Evolutionary conservation across 2,329 filamentous ascomycete genomes (phyloP).

Genomic region (Cladophialophora bantiana): DNA sequence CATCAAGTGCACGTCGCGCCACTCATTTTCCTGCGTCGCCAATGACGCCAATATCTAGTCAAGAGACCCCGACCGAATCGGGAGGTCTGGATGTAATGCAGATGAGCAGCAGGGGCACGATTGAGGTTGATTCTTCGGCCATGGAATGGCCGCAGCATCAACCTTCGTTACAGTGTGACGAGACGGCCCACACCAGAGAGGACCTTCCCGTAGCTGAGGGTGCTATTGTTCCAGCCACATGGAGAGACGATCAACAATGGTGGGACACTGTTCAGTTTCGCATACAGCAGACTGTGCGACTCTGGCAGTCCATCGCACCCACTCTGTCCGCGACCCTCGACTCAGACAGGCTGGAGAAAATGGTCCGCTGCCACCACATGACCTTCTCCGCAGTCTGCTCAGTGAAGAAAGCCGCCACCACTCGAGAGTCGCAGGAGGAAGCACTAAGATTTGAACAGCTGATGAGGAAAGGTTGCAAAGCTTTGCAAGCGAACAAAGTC

Average conservation of each 20-base stretch:
- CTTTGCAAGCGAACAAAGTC: neutral
- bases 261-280: neutral
- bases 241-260: neutral
- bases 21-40: neutral
- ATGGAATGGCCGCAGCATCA: neutral
- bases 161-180: neutral
- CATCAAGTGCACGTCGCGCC: neutral
- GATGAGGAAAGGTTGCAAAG: constrained; percentile 2
- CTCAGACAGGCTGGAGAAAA: constrained; percentile 1
- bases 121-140: neutral
- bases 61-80: neutral
- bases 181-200: neutral
- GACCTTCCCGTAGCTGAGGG: neutral
- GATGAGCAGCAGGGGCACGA: neutral
- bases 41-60: neutral
- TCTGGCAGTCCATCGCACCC: neutral
- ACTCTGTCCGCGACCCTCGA: neutral
- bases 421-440: constrained; percentile 1
- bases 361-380: constrained; percentile 1
- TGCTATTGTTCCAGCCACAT: neutral
- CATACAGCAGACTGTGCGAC: constrained; percentile 1
- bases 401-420: neutral
- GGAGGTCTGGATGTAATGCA: neutral
- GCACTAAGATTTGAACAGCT: neutral
- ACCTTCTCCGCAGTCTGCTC: constrained; percentile 2